Percentiles rank a stretch among this genome's conserved stretches.
These are phyloP conservation scores for Paracoccidioides lutzii DNA, from an alignment of 2,329 filamentous ascomycete species.

Conservation along the genomic window DNA sequence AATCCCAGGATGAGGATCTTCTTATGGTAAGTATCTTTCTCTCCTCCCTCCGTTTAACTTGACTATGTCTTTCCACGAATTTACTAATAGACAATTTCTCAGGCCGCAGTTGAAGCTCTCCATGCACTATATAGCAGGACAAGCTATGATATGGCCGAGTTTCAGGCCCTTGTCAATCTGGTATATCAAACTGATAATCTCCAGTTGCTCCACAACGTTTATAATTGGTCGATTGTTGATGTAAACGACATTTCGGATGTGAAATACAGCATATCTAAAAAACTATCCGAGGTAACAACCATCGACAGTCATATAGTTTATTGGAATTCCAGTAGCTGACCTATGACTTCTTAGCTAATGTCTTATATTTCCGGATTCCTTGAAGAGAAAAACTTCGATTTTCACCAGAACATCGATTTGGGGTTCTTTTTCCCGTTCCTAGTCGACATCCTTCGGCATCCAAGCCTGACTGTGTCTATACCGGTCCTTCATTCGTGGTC, in stretches of 20 bases:
- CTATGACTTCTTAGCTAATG: slow-evolving; percentile 48
- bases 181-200: slow-evolving; percentile 65
- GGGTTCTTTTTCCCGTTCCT: slow-evolving; percentile 68
- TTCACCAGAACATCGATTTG: slow-evolving; percentile 55
- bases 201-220: slow-evolving; percentile 57
- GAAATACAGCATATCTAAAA: slow-evolving; percentile 85
- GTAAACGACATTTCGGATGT: slow-evolving; percentile 77
- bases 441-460: slow-evolving; percentile 64
- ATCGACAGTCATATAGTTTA: background rate
- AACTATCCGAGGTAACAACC: slow-evolving; percentile 69
- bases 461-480: slow-evolving; percentile 85
- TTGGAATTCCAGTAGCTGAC: background rate
- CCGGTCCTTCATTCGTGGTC: slow-evolving; percentile 86
- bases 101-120: slow-evolving; percentile 72
- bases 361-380: slow-evolving; percentile 76
- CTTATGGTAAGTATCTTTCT: slow-evolving; percentile 48
- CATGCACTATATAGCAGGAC: slow-evolving; percentile 66
- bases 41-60: slow-evolving; percentile 2
- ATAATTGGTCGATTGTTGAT: slow-evolving; percentile 67
- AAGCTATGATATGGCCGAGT: slow-evolving; percentile 64
- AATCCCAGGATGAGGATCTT: slow-evolving; percentile 55
- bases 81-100: slow-evolving; percentile 12
- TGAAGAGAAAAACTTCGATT: slow-evolving; percentile 57
- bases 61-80: background rate
- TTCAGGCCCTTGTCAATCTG: slow-evolving; percentile 61